Conservation (phyloP, 371 early-diverging fungal species). For the Blyttiomyces sp. region DNA sequence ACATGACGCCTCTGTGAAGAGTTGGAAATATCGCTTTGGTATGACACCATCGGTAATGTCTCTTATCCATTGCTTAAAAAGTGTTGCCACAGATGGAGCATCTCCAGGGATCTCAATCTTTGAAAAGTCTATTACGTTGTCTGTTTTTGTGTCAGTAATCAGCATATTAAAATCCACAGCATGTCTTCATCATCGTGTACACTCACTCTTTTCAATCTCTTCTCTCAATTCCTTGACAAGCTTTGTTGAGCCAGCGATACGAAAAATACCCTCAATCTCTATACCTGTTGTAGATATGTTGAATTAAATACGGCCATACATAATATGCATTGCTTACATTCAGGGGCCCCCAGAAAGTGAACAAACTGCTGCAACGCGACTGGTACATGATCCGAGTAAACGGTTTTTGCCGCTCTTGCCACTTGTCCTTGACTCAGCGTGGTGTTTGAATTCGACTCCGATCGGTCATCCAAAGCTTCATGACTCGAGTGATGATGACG, state of each 20-base stretch:
- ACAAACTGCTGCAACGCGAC: conserved; percentile 29
- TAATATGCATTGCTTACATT: conserved; percentile 9
- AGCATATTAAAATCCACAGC: background rate
- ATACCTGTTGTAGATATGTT: conserved; percentile 19
- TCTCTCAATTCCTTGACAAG: conserved; percentile 33
- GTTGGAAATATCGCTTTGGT: conserved; percentile 27
- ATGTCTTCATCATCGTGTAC: background rate
- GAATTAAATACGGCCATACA: background rate
- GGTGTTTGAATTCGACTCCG: too few relatives aligned
- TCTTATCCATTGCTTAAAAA: conserved; percentile 43
- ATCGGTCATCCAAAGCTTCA: background rate
- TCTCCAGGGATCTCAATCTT: conserved; percentile 17
- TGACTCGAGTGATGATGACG: background rate
- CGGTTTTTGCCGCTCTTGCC: background rate
- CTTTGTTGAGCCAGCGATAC: conserved; percentile 34
- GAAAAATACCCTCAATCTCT: conserved; percentile 40
- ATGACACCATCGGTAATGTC: conserved; percentile 44
- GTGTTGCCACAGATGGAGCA: conserved; percentile 29
- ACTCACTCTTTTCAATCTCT: conserved; percentile 33
- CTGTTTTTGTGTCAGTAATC: conserved; percentile 7
- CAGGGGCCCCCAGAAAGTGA: conserved; percentile 19
- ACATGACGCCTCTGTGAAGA: conserved; percentile 27
- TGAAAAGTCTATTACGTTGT: conserved; percentile 20
- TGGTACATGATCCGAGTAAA: conserved; percentile 16
- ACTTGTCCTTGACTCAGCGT: too few relatives aligned